Evolutionary conservation across 225 moss, liverwort and hornwort genomes (phyloP).

Genomic region (Pseudisothecium myosuroides): DNA sequence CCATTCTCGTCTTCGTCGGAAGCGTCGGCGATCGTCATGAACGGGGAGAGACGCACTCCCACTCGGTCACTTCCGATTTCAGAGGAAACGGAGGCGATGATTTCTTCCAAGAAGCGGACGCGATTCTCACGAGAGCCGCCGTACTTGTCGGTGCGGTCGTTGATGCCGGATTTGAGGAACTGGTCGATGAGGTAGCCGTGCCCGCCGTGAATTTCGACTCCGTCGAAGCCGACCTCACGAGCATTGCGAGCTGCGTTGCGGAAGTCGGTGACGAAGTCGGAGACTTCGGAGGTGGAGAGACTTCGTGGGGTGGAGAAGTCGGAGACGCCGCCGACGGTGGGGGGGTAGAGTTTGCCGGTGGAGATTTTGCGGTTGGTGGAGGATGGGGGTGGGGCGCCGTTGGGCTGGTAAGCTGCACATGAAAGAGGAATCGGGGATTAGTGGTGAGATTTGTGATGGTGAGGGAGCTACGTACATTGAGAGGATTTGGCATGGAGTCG

Average conservation of each 20-base stretch:
- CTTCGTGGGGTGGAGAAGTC: slow-evolving; percentile 4
- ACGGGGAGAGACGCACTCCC: slow-evolving; percentile 14
- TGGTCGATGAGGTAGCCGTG: slow-evolving; percentile 40
- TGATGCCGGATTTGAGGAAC: slow-evolving; percentile 34
- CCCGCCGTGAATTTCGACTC: slow-evolving; percentile 23
- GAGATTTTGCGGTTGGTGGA: neutral
- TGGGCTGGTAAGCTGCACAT: slow-evolving; percentile 3
- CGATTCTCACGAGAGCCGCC: slow-evolving; percentile 38
- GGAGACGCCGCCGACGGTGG: neutral
- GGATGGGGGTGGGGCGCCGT: neutral
- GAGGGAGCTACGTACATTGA: neutral
- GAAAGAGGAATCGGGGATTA: too few species aligned
- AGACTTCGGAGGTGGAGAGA: slow-evolving; percentile 16
- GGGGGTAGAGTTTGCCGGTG: neutral
- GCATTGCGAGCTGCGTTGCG: slow-evolving; percentile 26
- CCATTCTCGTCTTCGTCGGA: neutral
- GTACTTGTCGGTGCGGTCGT: slow-evolving; percentile 46
- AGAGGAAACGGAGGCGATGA: neutral
- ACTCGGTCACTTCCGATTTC: slow-evolving; percentile 17
- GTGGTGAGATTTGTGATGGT: neutral
- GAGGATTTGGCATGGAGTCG: too few species aligned
- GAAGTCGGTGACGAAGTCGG: neutral
- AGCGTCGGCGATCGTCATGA: neutral
- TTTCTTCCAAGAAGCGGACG: slow-evolving; percentile 19
- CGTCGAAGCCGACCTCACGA: slow-evolving; percentile 21